Evolutionary conservation across 2,329 filamentous ascomycete genomes (phyloP), one percentile per base, ranked within the genome.

Genomic region (Dendrostoma leiphaemia): DNA sequence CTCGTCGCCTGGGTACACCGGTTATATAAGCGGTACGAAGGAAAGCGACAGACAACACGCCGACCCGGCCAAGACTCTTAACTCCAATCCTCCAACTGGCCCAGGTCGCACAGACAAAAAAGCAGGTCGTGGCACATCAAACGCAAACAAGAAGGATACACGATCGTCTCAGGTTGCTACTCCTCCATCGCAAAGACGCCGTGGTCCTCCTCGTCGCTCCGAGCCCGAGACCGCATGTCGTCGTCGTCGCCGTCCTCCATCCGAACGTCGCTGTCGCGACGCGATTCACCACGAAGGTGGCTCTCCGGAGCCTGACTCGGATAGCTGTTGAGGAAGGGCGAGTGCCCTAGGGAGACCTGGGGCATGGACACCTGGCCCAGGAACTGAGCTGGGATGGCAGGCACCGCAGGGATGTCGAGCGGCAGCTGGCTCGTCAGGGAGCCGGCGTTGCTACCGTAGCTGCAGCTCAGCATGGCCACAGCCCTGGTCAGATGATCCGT

Each of bases 151-250:
- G 44, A 51, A 38, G 21, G n/a, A 46, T 23, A 51, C 32, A 52
- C 38, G 40, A 32, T 49, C 26, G 35, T 41, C 41, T 17, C 23
- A 32, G 44, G 43, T 53, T 21, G 47, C 74, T 79, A 94, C 71
- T 96, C 91, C 73, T 99, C 94, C 93, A 97, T 97, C 62, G 92
- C 92, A 76, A 99, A 99, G 64, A 97, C 89, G 67, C 92, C 92
- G 61, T 97, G 92, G 62, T 97, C 93, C 59, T 96, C 91, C 63
- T 96, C 92, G 63, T 95, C 90, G 69, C 85, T 88, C 59, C 88
- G 82, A 48, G 82, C 82, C 52, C 83, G 80, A 47, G 78, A 81
- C 52, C 74, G 78, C 62, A 75, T 74, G 64, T 85, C 84, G 55
- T 86, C 82, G 58, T 89, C 85, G 62, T 87, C 84, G 51, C 90